These are phyloP conservation scores for Cymbopogon flexuosus DNA, from an alignment of 202 grass and related monocot species.

Conservation along the genomic window DNA sequence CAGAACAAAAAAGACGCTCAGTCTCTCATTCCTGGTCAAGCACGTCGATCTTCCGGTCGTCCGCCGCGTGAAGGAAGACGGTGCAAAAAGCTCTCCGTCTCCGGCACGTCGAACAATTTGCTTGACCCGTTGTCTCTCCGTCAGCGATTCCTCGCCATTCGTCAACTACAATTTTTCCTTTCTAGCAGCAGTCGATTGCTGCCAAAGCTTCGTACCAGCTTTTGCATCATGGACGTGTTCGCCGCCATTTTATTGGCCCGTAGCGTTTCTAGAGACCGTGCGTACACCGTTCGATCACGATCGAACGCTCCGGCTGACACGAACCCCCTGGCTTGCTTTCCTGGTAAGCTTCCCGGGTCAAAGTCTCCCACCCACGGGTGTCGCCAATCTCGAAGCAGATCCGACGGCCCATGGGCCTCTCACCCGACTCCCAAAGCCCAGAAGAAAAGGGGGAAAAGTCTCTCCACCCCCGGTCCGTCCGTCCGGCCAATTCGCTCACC, in stretches of 20 bases:
- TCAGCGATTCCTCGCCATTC: not conserved
- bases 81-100: not conserved
- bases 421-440: not conserved
- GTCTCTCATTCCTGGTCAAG: not conserved
- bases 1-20: too few species aligned
- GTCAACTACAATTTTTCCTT: not conserved
- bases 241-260: not conserved
- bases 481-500: slow-evolving; percentile 32
- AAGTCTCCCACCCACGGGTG: not conserved
- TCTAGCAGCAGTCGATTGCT: not conserved
- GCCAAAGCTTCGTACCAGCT: not conserved
- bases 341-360: slow-evolving; percentile 30
- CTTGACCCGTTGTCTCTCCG: slow-evolving; percentile 1
- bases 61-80: not conserved
- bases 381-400: slow-evolving; percentile 31
- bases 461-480: not conserved
- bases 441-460: not conserved
- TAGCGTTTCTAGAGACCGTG: too few species aligned
- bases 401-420: not conserved
- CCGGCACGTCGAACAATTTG: not conserved
- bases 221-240: not conserved
- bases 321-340: not conserved
- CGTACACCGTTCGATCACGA: not conserved
- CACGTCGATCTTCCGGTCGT: not conserved
- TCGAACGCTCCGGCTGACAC: not conserved